Conservation (phyloP, 306 rosid genomes). For the Prunus padus region DNA sequence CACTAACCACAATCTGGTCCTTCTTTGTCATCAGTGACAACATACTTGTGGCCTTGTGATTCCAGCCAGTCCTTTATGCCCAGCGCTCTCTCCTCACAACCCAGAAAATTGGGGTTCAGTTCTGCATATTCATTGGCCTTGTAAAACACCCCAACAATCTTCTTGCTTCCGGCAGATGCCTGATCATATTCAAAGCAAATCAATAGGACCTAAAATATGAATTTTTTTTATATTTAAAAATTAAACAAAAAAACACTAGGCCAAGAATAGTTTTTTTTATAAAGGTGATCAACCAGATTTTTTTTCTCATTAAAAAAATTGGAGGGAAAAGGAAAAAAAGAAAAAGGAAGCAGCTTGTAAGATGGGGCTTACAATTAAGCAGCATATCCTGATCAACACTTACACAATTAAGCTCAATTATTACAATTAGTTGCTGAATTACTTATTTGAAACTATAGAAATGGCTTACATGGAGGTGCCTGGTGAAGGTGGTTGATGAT, state of each 20-base stretch:
- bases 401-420: not conserved
- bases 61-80: slow-evolving; percentile 92
- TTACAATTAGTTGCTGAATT: not conserved
- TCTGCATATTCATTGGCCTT: slow-evolving; percentile 81
- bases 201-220: not conserved
- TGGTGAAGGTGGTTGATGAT: slow-evolving; percentile 29
- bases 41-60: slow-evolving; percentile 84
- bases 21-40: slow-evolving; percentile 95
- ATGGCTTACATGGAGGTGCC: slow-evolving; percentile 50
- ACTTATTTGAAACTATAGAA: not conserved
- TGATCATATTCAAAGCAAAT: slow-evolving; percentile 28
- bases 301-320: no score
- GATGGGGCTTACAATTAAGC: no score
- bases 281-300: not conserved
- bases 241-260: not conserved
- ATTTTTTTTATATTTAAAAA: not conserved
- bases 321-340: no score
- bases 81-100: slow-evolving; percentile 82
- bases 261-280: not conserved
- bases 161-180: slow-evolving; percentile 78
- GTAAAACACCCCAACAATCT: slow-evolving; percentile 96
- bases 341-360: no score
- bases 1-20: slow-evolving; percentile 74
- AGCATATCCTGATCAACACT: no score
- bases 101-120: slow-evolving; percentile 82